These are phyloP conservation scores for Paraphaeosphaeria minitans DNA, from an alignment of 2,329 filamentous ascomycete genomes.

Conservation along the genomic window DNA sequence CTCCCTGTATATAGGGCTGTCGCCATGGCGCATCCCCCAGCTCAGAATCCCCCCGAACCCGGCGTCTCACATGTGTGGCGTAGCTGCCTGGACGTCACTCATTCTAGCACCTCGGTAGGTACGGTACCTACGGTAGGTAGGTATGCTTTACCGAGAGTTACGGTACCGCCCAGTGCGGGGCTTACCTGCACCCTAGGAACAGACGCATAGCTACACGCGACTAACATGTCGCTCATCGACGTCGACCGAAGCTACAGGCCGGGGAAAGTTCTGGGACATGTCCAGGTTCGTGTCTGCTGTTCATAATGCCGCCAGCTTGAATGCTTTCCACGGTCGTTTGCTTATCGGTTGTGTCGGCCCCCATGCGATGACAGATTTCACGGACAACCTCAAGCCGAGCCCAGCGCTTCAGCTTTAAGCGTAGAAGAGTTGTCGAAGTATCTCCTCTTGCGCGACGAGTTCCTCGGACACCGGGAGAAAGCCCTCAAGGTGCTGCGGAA, in stretches of 20 bases:
- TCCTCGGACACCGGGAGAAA: slow-evolving; percentile 54
- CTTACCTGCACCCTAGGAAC: not conserved
- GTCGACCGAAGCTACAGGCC: not conserved
- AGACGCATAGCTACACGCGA: not conserved
- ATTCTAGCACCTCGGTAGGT: not conserved
- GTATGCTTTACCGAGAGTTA: not conserved
- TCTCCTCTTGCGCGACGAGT: slow-evolving; percentile 54
- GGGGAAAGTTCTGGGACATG: not conserved
- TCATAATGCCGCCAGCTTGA: not conserved
- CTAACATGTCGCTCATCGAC: not conserved
- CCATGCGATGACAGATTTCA: slow-evolving; percentile 55
- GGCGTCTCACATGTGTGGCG: not conserved
- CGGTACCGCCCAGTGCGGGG: slow-evolving; percentile 6
- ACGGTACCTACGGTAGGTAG: too few species aligned
- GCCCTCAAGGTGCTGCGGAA: slow-evolving; percentile 52
- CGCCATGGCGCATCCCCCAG: not conserved
- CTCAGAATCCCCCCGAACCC: slow-evolving; percentile 1
- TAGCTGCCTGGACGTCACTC: not conserved
- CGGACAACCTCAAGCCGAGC: slow-evolving; percentile 55
- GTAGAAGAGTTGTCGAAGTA: slow-evolving; percentile 54
- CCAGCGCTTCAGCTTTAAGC: slow-evolving; percentile 51
- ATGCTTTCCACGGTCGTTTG: not conserved
- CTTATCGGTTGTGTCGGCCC: not conserved
- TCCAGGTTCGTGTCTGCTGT: not conserved
- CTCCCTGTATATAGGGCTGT: slow-evolving; percentile 1